phyloP scores from a whole-genome alignment of 768 basidiomycete species.

The Tephrocybe sp. region DNA sequence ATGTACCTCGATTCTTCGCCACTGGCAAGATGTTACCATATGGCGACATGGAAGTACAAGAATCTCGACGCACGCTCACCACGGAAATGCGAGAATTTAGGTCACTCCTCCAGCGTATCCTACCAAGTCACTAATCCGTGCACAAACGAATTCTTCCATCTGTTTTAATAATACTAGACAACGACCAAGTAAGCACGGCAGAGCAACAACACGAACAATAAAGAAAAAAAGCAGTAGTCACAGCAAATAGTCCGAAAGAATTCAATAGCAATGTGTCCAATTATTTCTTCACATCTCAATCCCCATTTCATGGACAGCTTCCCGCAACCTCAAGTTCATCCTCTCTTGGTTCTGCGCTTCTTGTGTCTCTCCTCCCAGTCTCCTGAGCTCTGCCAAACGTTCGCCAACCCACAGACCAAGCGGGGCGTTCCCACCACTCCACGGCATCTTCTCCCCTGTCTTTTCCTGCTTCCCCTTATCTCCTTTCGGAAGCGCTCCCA shows the following conservation, averaged over 20 bases:
- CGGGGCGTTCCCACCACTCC: constrained; percentile 52
- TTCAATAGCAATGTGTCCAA: too few species aligned
- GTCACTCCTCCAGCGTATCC: background rate
- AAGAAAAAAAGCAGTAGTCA: too few species aligned
- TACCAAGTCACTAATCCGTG: background rate
- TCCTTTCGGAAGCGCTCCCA: constrained; percentile 37
- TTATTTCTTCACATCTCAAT: too few species aligned
- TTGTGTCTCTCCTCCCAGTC: constrained; percentile 50
- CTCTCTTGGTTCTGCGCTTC: constrained; percentile 44
- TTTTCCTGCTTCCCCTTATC: constrained; percentile 9
- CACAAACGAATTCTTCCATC: too few species aligned
- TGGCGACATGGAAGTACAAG: background rate
- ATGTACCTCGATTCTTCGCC: background rate
- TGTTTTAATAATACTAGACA: too few species aligned
- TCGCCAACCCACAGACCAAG: constrained; percentile 74
- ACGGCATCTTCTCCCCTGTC: constrained; percentile 26
- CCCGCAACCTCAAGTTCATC: too few species aligned
- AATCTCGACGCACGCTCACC: background rate
- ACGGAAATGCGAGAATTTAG: background rate
- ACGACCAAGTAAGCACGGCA: too few species aligned
- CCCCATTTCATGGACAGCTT: too few species aligned
- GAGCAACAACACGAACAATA: too few species aligned
- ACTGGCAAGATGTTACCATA: background rate
- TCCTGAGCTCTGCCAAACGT: constrained; percentile 59
- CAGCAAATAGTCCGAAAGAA: too few species aligned